Percentiles rank a stretch among this genome's conserved stretches.
phyloP scores from a whole-genome alignment of 129 eudicot genomes.

The Centaurea solstitialis region DNA sequence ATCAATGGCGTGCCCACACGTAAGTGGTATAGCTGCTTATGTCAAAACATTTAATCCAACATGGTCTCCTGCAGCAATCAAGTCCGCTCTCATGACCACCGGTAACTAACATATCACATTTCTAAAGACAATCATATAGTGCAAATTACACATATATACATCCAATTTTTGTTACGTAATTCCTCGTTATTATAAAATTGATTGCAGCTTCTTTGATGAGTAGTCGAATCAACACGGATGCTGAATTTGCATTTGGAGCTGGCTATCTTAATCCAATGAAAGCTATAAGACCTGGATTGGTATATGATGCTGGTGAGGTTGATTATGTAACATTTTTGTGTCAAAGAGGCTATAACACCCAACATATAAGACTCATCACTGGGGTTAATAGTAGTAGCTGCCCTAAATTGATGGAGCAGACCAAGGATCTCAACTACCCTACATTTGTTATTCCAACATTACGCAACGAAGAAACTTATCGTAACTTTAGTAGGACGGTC shows the following conservation, averaged over 20 bases:
- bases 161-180: too few relatives aligned
- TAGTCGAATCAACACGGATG: slow-evolving; percentile 8
- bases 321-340: slow-evolving; percentile 26
- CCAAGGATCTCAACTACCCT: slow-evolving; percentile 30
- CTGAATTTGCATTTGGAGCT: slow-evolving; percentile 37
- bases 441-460: slow-evolving; percentile 16
- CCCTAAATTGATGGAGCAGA: background rate
- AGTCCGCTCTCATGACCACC: slow-evolving; percentile 39
- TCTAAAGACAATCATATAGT: background rate
- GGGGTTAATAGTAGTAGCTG: slow-evolving; percentile 22
- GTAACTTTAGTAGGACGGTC: slow-evolving; percentile 1
- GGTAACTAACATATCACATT: slow-evolving; percentile 13
- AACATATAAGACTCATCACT: background rate
- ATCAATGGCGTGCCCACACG: slow-evolving; percentile 40
- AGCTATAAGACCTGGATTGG: slow-evolving; percentile 27
- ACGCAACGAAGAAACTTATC: background rate
- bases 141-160: background rate
- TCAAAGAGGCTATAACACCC: background rate
- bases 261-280: slow-evolving; percentile 22
- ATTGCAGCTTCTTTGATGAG: slow-evolving; percentile 27
- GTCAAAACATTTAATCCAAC: slow-evolving; percentile 26
- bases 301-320: slow-evolving; percentile 26
- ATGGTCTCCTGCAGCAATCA: slow-evolving; percentile 35
- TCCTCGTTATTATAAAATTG: background rate
- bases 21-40: slow-evolving; percentile 35